Evolutionary conservation across 306 rosid species (phyloP).

Genomic region (Parietaria judaica): DNA sequence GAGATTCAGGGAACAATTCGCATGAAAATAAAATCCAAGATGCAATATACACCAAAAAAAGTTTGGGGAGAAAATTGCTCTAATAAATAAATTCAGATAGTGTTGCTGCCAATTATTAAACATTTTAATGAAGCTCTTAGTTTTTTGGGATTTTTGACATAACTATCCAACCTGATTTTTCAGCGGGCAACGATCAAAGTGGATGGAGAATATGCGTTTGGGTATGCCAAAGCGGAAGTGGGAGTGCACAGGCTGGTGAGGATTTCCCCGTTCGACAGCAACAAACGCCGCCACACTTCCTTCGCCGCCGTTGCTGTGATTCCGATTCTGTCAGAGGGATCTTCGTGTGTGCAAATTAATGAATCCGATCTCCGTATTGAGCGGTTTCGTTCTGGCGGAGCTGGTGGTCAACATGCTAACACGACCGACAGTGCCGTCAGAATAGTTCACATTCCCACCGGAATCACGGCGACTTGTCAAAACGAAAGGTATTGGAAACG

Average conservation of each 20-base stretch:
- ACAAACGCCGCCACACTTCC: conserved; percentile 88
- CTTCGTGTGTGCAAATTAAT: conserved; percentile 65
- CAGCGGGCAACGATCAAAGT: conserved; percentile 94
- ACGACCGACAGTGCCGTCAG: conserved; percentile 93
- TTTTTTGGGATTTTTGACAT: too few relatives aligned
- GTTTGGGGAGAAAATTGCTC: too few relatives aligned
- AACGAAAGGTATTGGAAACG: conserved; percentile 61
- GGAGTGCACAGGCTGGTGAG: conserved; percentile 96
- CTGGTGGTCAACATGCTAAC: conserved; percentile 95
- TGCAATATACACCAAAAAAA: too few relatives aligned
- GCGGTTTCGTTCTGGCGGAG: conserved; percentile 80
- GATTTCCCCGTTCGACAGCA: conserved; percentile 91
- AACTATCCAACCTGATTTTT: conserved; percentile 19
- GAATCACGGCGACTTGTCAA: conserved; percentile 89
- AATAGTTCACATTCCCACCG: conserved; percentile 84
- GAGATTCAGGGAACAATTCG: too few relatives aligned
- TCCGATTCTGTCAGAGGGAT: conserved; percentile 69
- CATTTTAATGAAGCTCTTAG: too few relatives aligned
- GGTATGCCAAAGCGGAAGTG: conserved; percentile 96
- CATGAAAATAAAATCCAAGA: too few relatives aligned
- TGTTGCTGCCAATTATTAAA: too few relatives aligned
- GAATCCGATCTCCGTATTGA: conserved; percentile 95
- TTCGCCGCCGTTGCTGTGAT: conserved; percentile 97
- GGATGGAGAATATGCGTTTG: conserved; percentile 91
- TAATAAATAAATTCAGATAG: too few relatives aligned